Percentiles rank a stretch among this genome's conserved stretches.
phyloP scores from a whole-genome alignment of 2,329 filamentous ascomycete genomes.

The Elsinoe ampelina region DNA sequence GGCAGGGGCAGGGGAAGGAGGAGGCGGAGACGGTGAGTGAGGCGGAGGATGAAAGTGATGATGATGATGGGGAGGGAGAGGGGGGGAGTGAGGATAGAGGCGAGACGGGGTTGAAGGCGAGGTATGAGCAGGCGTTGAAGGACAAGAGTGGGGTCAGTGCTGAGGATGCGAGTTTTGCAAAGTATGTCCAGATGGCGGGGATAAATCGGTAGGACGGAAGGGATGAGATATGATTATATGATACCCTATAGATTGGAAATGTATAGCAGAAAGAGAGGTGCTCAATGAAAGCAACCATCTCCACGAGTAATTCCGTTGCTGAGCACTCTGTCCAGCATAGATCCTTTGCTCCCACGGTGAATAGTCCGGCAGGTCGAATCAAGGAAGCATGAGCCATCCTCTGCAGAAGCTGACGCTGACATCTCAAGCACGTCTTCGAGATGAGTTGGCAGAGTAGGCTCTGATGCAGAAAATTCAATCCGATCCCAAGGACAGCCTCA shows the following conservation, averaged over 20 bases:
- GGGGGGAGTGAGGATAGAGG: constrained; percentile 46
- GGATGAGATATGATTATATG: constrained; percentile 1
- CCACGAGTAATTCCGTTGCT: no score
- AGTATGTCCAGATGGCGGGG: constrained; percentile 19
- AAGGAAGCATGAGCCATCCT: no score
- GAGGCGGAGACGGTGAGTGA: constrained; percentile 42
- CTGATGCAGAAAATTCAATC: no score
- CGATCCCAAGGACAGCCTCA: no score
- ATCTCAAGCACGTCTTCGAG: no score
- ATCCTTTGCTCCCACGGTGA: no score
- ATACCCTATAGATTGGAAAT: constrained; percentile 12
- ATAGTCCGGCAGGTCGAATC: no score
- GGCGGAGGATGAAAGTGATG: constrained; percentile 40
- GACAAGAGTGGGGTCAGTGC: constrained; percentile 36
- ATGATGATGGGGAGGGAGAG: constrained; percentile 47
- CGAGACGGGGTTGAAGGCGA: constrained; percentile 52
- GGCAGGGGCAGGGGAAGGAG: constrained; percentile 26
- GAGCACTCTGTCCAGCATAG: no score
- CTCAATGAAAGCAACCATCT: no score
- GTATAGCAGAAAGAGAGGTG: not conserved
- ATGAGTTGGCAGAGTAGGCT: no score
- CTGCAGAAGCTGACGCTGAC: no score
- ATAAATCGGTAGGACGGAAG: constrained; percentile 13
- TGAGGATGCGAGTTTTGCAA: constrained; percentile 21
- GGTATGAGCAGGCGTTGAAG: constrained; percentile 68